Percentiles rank a stretch among this genome's conserved stretches.
These are phyloP conservation scores for Argentina anserina DNA, from an alignment of 306 rosid genomes.

Conservation along the genomic window DNA sequence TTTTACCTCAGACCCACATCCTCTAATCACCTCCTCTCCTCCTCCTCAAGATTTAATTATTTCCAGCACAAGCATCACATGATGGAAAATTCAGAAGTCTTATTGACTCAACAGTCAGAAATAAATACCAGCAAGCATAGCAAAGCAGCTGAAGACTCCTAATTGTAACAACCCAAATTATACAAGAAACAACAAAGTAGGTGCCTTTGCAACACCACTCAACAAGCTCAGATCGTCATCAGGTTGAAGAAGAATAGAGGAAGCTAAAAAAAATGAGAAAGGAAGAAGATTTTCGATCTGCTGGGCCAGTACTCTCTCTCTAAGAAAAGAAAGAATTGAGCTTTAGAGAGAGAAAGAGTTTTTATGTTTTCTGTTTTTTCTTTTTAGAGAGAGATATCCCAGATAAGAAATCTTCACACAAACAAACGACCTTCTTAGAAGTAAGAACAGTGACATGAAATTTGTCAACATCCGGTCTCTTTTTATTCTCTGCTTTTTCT, in stretches of 20 bases:
- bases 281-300: constrained; percentile 81
- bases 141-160: constrained; percentile 32
- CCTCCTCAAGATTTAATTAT: constrained; percentile 45
- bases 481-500: constrained; percentile 94
- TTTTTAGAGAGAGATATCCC: constrained; percentile 77
- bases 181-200: constrained; percentile 42
- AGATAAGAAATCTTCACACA: constrained; percentile 93
- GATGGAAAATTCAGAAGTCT: constrained; percentile 31
- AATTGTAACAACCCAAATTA: constrained; percentile 24
- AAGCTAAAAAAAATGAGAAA: background rate
- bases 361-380: constrained; percentile 12
- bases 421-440: constrained; percentile 98
- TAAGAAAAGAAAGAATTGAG: constrained; percentile 7
- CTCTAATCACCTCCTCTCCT: constrained; percentile 37
- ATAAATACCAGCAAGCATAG: constrained; percentile 2
- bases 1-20: constrained; percentile 87
- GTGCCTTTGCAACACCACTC: constrained; percentile 60
- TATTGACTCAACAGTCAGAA: constrained; percentile 22
- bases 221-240: constrained; percentile 74
- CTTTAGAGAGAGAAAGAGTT: constrained; percentile 40
- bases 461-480: constrained; percentile 99
- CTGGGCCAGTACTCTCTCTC: constrained; percentile 80
- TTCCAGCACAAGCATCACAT: constrained; percentile 33
- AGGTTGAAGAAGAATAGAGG: constrained; percentile 42
- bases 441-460: constrained; percentile 98